These are phyloP conservation scores for Capronia epimyces DNA, from an alignment of 2,329 filamentous ascomycete species.

Conservation along the genomic window DNA sequence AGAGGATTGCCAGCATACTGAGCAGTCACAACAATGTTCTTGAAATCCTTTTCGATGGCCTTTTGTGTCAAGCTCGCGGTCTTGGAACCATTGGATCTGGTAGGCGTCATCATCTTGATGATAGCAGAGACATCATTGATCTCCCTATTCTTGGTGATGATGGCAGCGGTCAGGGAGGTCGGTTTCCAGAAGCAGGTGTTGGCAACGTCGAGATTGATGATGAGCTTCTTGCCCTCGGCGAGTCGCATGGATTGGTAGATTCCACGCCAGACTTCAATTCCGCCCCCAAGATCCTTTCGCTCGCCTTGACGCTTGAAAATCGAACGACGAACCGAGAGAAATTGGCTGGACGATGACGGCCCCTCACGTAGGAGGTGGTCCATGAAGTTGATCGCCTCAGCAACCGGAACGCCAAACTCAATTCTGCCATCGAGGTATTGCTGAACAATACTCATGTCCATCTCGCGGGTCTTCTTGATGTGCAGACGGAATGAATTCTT, in stretches of 20 bases:
- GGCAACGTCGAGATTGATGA: conserved; percentile 84
- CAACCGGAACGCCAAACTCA: conserved; percentile 59
- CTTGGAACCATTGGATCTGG: conserved; percentile 18
- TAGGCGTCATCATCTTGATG: conserved; percentile 13
- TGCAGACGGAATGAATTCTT: conserved; percentile 55
- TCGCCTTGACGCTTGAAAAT: conserved; percentile 62
- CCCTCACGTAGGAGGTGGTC: conserved; percentile 81
- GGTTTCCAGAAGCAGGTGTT: conserved; percentile 81
- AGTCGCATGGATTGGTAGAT: conserved; percentile 81
- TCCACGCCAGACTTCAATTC: conserved; percentile 76
- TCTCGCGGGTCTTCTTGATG: conserved; percentile 59
- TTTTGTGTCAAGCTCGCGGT: conserved; percentile 29
- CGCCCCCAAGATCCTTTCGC: conserved; percentile 53
- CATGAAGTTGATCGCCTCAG: conserved; percentile 82
- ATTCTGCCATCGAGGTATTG: conserved; percentile 60
- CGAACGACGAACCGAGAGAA: conserved; percentile 70
- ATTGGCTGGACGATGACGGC: conserved; percentile 55
- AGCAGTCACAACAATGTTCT: conserved; percentile 36
- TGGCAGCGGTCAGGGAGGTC: conserved; percentile 35
- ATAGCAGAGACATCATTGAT: conserved; percentile 34
- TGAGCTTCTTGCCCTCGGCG: conserved; percentile 59
- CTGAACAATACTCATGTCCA: conserved; percentile 62
- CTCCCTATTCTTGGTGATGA: conserved; percentile 33
- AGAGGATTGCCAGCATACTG: conserved; percentile 35
- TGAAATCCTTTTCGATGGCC: conserved; percentile 32